Evolutionary conservation across 140 eudicot genomes (phyloP).

Genomic region (Anethum foeniculum): DNA sequence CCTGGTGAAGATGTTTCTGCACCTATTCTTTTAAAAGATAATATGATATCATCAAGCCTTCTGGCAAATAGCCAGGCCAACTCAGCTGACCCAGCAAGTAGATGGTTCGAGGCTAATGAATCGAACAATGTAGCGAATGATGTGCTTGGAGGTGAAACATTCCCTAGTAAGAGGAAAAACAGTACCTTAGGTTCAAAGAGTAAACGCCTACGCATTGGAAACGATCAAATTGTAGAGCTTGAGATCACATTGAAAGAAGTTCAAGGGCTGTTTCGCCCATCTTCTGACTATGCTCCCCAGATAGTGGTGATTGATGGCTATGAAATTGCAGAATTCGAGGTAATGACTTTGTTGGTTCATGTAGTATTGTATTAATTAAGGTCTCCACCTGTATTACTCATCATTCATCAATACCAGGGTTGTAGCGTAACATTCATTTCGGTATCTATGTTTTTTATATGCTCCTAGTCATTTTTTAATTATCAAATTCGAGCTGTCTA

Average conservation of each 20-base stretch:
- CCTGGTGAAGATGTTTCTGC: slow-evolving; percentile 21
- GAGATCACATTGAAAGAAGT: slow-evolving; percentile 59
- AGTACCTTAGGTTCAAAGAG: slow-evolving; percentile 31
- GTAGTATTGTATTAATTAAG: too few relatives aligned
- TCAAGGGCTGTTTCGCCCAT: slow-evolving; percentile 58
- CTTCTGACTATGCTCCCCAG: slow-evolving; percentile 35
- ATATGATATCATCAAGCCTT: slow-evolving; percentile 6
- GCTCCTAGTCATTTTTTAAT: not conserved
- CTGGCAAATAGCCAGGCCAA: slow-evolving; percentile 8
- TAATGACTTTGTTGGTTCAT: slow-evolving; percentile 15
- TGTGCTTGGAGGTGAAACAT: slow-evolving; percentile 18
- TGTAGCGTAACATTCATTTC: not conserved
- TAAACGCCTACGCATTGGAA: slow-evolving; percentile 40
- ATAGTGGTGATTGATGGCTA: slow-evolving; percentile 49
- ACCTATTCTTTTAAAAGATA: slow-evolving; percentile 20
- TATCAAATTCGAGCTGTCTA: not conserved
- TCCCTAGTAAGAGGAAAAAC: slow-evolving; percentile 46
- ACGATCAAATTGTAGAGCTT: slow-evolving; percentile 38
- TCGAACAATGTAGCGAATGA: slow-evolving; percentile 18
- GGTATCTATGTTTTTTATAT: not conserved
- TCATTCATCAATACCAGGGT: not conserved
- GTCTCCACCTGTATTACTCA: not conserved
- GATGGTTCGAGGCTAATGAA: slow-evolving; percentile 30
- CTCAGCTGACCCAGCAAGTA: slow-evolving; percentile 22
- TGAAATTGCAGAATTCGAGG: slow-evolving; percentile 82